Percentiles rank a stretch among this genome's conserved stretches.
Evolutionary conservation across 495 filamentous ascomycete species (phyloP).

Genomic region (Cairneyella variabilis): DNA sequence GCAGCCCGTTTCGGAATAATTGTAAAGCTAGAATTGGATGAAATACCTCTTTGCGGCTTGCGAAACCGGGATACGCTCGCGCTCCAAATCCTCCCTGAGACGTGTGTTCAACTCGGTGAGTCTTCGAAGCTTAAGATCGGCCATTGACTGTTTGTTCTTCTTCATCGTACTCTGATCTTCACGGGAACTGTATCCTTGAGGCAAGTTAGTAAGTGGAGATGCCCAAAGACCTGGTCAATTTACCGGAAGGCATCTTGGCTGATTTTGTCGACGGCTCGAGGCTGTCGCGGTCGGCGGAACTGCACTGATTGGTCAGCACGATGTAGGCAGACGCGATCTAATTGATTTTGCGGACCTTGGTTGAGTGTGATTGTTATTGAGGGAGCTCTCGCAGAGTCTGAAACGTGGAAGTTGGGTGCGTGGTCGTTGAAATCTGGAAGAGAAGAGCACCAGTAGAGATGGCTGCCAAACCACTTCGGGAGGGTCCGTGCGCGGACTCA

Average conservation of each 20-base stretch:
- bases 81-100: conserved; percentile 89
- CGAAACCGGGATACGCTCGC: conserved; percentile 91
- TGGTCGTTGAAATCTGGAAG: too few relatives aligned
- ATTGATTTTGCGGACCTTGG: not conserved
- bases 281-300: not conserved
- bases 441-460: too few relatives aligned
- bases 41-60: conserved; percentile 89
- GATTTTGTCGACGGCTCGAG: not conserved
- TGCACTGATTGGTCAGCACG: not conserved
- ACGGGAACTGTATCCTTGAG: conserved; percentile 48
- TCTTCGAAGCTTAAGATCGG: conserved; percentile 92
- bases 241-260: not conserved
- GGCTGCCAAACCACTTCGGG: too few relatives aligned
- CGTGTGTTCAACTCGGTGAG: conserved; percentile 94
- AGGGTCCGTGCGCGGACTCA: too few relatives aligned
- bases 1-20: too few relatives aligned
- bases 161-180: conserved; percentile 67
- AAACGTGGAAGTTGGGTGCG: too few relatives aligned
- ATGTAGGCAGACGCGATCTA: not conserved
- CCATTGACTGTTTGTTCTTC: conserved; percentile 99
- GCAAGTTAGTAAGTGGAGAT: too few relatives aligned
- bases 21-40: too few relatives aligned
- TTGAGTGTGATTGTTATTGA: too few relatives aligned
- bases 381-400: too few relatives aligned
- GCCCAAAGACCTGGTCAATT: too few relatives aligned